phyloP scores from a whole-genome alignment of 176 grass and related monocot species.

The barley (Hordeum vulgare) region MorexV3_pseudomolecules_assembly NC_058520.1:514792874-514793373 shows the following conservation, averaged over 20 bases:
- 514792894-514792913: too few species aligned
- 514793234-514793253: slow-evolving; percentile 33
- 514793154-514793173: not conserved
- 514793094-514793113: slow-evolving; percentile 39
- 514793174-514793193: slow-evolving; percentile 32
- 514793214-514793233: slow-evolving; percentile 16
- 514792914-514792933: too few species aligned
- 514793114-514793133: slow-evolving; percentile 38
- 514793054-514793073: slow-evolving; percentile 34
- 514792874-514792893: too few species aligned
- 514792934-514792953: too few species aligned
- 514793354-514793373: not conserved
- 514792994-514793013: slow-evolving; percentile 1
- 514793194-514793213: slow-evolving; percentile 41
- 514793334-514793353: not conserved
- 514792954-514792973: too few species aligned
- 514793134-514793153: not conserved
- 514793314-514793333: not conserved
- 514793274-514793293: slow-evolving; percentile 3
- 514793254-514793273: slow-evolving; percentile 30
- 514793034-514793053: slow-evolving; percentile 25
- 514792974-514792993: too few species aligned
- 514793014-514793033: slow-evolving; percentile 21
- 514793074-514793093: slow-evolving; percentile 1
- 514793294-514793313: slow-evolving; percentile 39